These are phyloP conservation scores for Mycena rosella DNA, from an alignment of 768 basidiomycete species.

Conservation along the genomic window DNA sequence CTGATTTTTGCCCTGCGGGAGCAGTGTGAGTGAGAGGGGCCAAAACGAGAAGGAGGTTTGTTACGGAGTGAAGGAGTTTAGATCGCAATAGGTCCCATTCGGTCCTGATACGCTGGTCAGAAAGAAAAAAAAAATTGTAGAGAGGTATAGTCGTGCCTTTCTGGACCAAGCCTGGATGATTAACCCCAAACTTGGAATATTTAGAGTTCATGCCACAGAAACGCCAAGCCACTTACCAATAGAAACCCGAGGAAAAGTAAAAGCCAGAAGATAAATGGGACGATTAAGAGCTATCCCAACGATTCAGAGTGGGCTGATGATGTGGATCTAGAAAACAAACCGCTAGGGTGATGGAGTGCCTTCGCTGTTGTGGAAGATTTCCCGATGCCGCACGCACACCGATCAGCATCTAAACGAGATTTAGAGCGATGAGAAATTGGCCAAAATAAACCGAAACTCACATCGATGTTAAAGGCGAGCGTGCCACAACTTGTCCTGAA, in stretches of 20 bases:
- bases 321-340: constrained; percentile 31
- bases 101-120: constrained; percentile 23
- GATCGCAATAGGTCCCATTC: constrained; percentile 49
- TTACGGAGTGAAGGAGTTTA: constrained; percentile 38
- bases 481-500: constrained; percentile 45
- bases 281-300: constrained; percentile 39
- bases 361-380: constrained; percentile 35
- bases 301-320: not conserved
- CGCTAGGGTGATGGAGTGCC: constrained; percentile 34
- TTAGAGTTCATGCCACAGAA: not conserved
- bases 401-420: constrained; percentile 40
- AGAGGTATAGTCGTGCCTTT: constrained; percentile 26
- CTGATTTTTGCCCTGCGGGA: constrained; percentile 44
- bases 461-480: constrained; percentile 46
- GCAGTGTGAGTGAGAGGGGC: not conserved
- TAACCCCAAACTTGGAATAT: constrained; percentile 39
- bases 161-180: constrained; percentile 39
- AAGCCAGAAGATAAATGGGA: constrained; percentile 46
- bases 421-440: not conserved
- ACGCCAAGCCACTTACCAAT: constrained; percentile 32
- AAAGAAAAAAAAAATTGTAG: not conserved
- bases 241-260: constrained; percentile 41
- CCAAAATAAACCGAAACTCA: constrained; percentile 21
- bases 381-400: constrained; percentile 41
- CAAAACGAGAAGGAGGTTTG: not conserved